These are phyloP conservation scores for Botrytis deweyae DNA, from an alignment of 2,329 filamentous ascomycete genomes.

Conservation along the genomic window DNA sequence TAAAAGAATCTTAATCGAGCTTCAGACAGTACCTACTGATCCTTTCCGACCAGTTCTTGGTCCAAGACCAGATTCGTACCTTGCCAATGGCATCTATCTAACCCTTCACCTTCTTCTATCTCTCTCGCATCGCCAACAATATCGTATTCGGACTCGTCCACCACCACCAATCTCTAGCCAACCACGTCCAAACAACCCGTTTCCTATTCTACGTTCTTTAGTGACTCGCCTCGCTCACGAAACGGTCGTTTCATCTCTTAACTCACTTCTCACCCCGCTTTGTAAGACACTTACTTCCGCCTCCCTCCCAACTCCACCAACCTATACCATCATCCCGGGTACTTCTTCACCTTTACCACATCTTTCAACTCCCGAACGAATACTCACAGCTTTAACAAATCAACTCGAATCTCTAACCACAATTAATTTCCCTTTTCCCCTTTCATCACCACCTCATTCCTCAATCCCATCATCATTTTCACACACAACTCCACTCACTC, in stretches of 20 bases:
- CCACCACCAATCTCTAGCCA: constrained; percentile 53
- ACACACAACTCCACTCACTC: neutral
- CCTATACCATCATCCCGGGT: constrained; percentile 32
- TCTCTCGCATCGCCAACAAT: constrained; percentile 75
- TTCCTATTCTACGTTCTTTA: constrained; percentile 59
- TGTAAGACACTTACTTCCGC: constrained; percentile 30
- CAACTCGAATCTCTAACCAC: constrained; percentile 45
- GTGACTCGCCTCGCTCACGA: constrained; percentile 38
- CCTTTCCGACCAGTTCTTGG: constrained; percentile 42
- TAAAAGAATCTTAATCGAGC: constrained; percentile 64
- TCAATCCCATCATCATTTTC: constrained; percentile 9
- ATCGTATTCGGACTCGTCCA: constrained; percentile 64
- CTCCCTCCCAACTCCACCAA: constrained; percentile 32
- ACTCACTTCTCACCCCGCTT: constrained; percentile 31
- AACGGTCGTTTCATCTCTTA: constrained; percentile 28
- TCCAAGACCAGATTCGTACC: constrained; percentile 43
- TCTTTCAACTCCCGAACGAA: constrained; percentile 40
- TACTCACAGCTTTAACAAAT: constrained; percentile 44
- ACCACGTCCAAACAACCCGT: constrained; percentile 50
- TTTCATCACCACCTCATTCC: constrained; percentile 27
- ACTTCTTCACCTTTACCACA: constrained; percentile 28
- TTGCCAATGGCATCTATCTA: constrained; percentile 66
- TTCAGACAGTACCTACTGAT: constrained; percentile 56
- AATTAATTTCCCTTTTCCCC: constrained; percentile 39
- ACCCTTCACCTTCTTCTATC: constrained; percentile 74